A percentile compares a stretch with the other conserved stretches of the same genome.
These are phyloP conservation scores for Leccinum cinnamomeum DNA, from an alignment of 1,284 basidiomycete species.

Conservation along the genomic window DNA sequence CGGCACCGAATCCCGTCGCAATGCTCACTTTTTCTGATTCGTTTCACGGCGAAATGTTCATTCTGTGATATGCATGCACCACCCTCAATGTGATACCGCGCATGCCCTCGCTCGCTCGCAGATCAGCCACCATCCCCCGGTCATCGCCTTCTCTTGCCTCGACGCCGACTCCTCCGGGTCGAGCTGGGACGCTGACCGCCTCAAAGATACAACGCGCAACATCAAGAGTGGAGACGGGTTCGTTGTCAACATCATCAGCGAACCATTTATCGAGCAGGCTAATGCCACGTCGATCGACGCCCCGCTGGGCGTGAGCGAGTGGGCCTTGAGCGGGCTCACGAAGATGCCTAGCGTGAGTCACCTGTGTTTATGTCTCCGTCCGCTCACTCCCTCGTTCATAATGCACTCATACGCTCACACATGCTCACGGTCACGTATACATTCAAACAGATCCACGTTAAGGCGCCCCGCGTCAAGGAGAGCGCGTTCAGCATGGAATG, in stretches of 20 bases:
- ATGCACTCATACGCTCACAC: neutral
- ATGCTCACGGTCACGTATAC: neutral
- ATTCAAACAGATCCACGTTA: constrained; percentile 47
- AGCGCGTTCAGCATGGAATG: constrained; percentile 69
- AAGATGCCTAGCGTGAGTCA: constrained; percentile 48
- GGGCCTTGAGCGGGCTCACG: constrained; percentile 65
- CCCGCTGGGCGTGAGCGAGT: constrained; percentile 61
- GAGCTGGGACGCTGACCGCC: constrained; percentile 22
- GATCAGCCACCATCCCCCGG: constrained; percentile 52
- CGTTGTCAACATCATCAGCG: constrained; percentile 71
- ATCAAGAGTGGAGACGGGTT: constrained; percentile 61
- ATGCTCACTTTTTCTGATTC: neutral
- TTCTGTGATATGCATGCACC: neutral
- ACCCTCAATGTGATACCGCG: neutral
- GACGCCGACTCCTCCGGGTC: constrained; percentile 18
- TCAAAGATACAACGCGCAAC: constrained; percentile 61
- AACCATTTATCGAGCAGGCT: constrained; percentile 64
- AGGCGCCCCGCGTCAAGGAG: constrained; percentile 66
- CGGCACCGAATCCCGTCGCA: neutral
- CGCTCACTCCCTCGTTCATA: neutral
- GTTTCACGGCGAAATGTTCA: neutral
- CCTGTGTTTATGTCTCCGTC: neutral
- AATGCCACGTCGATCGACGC: constrained; percentile 61
- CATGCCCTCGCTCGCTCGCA: constrained; percentile 15
- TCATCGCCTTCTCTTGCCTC: constrained; percentile 54